A percentile compares a stretch with the other conserved stretches of the same genome.
Evolutionary conservation across 2,329 filamentous ascomycete species (phyloP).

Genomic region (Penicillium sp.): DNA sequence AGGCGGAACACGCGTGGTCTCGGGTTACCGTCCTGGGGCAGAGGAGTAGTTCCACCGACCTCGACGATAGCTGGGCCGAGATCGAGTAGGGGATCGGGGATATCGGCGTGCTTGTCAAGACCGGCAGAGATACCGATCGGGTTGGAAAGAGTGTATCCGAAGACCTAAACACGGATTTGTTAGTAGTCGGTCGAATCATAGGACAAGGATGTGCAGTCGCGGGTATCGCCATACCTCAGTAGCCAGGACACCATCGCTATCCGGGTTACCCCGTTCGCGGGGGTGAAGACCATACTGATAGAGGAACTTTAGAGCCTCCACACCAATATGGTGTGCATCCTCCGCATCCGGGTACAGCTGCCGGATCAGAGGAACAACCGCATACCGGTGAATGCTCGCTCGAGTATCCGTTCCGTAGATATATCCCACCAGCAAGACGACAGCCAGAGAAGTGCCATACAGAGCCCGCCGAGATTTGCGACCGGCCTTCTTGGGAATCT

Average conservation of each 20-base stretch:
- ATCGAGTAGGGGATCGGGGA: conserved; percentile 80
- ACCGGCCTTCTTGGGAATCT: conserved; percentile 32
- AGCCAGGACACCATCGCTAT: conserved; percentile 55
- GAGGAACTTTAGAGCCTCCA: conserved; percentile 68
- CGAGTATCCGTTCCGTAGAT: conserved; percentile 75
- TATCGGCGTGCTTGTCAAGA: conserved; percentile 90
- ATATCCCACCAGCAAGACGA: conserved; percentile 56
- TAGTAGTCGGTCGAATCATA: conserved; percentile 1
- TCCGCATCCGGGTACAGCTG: conserved; percentile 58
- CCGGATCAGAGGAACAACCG: conserved; percentile 55
- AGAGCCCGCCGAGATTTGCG: conserved; percentile 32
- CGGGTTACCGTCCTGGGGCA: conserved; percentile 85
- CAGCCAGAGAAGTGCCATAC: conserved; percentile 54
- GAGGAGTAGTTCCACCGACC: conserved; percentile 84
- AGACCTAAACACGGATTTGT: conserved; percentile 54
- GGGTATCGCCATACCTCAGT: conserved; percentile 47
- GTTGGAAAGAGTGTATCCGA: conserved; percentile 75
- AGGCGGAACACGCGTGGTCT: conserved; percentile 86
- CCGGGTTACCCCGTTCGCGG: conserved; percentile 70
- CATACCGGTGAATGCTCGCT: conserved; percentile 67
- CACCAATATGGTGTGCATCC: conserved; percentile 85
- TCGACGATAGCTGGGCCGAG: conserved; percentile 86
- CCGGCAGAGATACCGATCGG: conserved; percentile 95
- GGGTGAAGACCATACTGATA: conserved; percentile 76
- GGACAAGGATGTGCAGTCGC: background rate